Evolutionary conservation across 306 rosid genomes (phyloP).

Genomic region (Benincasa hispida): DNA sequence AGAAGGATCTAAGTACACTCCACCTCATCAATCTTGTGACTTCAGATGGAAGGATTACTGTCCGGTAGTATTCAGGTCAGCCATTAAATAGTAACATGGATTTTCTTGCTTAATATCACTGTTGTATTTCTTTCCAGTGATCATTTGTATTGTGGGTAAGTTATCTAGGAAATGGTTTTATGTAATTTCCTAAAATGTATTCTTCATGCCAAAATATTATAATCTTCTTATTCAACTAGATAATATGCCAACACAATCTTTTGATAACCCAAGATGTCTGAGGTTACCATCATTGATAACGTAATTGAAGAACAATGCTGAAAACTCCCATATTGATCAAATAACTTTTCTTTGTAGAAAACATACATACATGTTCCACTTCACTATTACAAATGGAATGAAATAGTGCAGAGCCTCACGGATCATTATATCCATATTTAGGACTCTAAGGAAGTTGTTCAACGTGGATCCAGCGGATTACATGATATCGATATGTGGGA

Average conservation of each 20-base stretch:
- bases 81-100: background rate
- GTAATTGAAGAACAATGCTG: background rate
- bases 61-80: constrained; percentile 85
- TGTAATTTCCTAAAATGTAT: background rate
- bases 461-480: constrained; percentile 94
- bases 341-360: constrained; percentile 4
- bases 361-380: constrained; percentile 2
- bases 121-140: background rate
- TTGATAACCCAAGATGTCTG: background rate
- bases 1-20: constrained; percentile 90
- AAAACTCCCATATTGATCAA: background rate
- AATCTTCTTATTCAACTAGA: background rate
- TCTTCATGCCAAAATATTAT: background rate
- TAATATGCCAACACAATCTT: background rate
- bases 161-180: background rate
- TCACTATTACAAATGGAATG: constrained; percentile 3
- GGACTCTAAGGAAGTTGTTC: constrained; percentile 92
- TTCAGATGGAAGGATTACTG: constrained; percentile 97
- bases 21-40: constrained; percentile 79
- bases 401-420: constrained; percentile 6
- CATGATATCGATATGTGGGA: constrained; percentile 88
- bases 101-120: background rate
- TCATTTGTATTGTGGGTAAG: background rate
- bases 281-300: background rate
- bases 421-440: constrained; percentile 23